Evolutionary conservation across 768 basidiomycete species (phyloP), one percentile per base, ranked within the genome.

Genomic region (Amanita pseudoporphyria): DNA sequence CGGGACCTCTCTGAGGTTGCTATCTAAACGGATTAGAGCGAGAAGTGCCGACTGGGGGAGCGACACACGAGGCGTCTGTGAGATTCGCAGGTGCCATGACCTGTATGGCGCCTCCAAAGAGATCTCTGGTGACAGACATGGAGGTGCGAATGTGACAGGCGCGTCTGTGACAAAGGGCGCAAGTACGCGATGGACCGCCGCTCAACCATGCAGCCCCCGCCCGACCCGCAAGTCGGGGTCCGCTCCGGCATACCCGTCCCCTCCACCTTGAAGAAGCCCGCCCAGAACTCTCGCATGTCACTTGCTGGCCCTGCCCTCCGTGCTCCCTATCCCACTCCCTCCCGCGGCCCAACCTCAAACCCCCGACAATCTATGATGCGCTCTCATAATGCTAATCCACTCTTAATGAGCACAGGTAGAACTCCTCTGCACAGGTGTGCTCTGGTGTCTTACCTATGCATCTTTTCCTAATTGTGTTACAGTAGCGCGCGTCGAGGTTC

Each of bases 91-190:
- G 83, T 1, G 87, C 67, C 22, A 68, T 57, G 7, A 78, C 73
- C 5, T 70, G 74, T 52, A 99, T 90, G 10, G 88, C 90, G 10
- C 91, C 93, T 3, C 91, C 95, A 65, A 93, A 99, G 0, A 99
- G 77, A 5, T 73, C 62, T 54, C 75, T 71, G 40, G 18, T 50
- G 33, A 40, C 24, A 16, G 33, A 43, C 38, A 41, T 43, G 24
- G 22, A 28, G 21, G 32, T 63, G 61, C 45, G 10, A 57, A 51
- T 47, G 51, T 49, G 40, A 44, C 47, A 59, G 53, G 53, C 46
- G 44, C 44, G n/a, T 16, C 70, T 66, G n/a, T n/a, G n/a, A n/a
- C n/a, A n/a, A n/a, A n/a, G n/a, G n/a, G n/a, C n/a, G n/a, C n/a
- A n/a, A n/a, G n/a, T n/a, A n/a, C n/a, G n/a, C 61, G 26, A 72